phyloP scores from a whole-genome alignment of 305 asterid genomes.

The Euphrasia arctica region DNA sequence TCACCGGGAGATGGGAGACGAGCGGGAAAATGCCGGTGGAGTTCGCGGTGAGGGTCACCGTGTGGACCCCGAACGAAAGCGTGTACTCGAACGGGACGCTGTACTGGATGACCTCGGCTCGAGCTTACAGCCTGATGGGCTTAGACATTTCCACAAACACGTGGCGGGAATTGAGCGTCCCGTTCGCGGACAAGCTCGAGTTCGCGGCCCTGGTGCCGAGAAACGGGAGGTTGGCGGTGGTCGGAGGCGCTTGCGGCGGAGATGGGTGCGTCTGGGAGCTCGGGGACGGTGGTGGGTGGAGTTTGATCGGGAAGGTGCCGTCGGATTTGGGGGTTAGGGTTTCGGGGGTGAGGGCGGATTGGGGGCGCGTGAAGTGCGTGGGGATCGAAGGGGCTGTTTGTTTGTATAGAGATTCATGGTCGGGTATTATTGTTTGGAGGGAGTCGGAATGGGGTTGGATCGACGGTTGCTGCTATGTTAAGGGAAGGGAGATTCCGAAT shows the following conservation, averaged over 20 bases:
- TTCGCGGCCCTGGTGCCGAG: constrained; percentile 66
- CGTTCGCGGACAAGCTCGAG: constrained; percentile 75
- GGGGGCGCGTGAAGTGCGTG: constrained; percentile 61
- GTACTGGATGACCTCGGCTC: constrained; percentile 81
- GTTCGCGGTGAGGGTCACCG: constrained; percentile 75
- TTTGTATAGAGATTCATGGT: constrained; percentile 56
- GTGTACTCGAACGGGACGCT: constrained; percentile 49
- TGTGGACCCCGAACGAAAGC: constrained; percentile 80
- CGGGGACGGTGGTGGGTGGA: constrained; percentile 42
- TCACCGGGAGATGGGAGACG: constrained; percentile 34
- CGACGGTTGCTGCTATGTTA: constrained; percentile 44
- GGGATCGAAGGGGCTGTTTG: constrained; percentile 54
- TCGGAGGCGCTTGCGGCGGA: constrained; percentile 56
- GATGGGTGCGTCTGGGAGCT: constrained; percentile 68
- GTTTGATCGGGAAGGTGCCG: constrained; percentile 54
- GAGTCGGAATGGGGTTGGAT: constrained; percentile 67
- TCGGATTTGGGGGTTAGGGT: constrained; percentile 41
- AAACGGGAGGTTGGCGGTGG: constrained; percentile 50
- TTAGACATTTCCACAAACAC: constrained; percentile 38
- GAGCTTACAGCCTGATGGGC: constrained; percentile 74
- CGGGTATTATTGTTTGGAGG: constrained; percentile 58
- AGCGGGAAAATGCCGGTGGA: constrained; percentile 54
- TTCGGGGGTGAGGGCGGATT: constrained; percentile 39
- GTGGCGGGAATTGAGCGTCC: constrained; percentile 68
- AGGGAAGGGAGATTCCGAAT: constrained; percentile 30